phyloP scores from a whole-genome alignment of 257 asterid genomes.

The Knoxia roxburghii region DNA sequence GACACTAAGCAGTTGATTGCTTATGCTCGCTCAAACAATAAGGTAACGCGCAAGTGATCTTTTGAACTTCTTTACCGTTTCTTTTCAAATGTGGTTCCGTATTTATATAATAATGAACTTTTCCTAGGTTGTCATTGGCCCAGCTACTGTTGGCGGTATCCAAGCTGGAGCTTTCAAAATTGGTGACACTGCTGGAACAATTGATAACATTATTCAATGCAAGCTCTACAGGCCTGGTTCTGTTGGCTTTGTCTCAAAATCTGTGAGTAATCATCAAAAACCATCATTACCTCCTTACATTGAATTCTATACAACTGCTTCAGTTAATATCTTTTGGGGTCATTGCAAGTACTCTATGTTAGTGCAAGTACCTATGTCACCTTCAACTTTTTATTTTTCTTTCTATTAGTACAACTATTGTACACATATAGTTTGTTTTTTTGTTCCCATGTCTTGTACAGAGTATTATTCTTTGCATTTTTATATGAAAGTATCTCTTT shows the following conservation, averaged over 20 bases:
- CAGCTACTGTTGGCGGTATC: conserved; percentile 98
- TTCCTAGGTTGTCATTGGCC: conserved; percentile 86
- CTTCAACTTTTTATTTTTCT: not conserved
- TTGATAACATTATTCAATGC: conserved; percentile 91
- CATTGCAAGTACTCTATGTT: not conserved
- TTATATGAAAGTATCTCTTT: conserved; percentile 20
- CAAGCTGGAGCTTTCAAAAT: conserved; percentile 99
- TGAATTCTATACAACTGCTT: too few relatives aligned
- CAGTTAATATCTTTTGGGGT: not conserved
- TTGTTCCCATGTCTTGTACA: not conserved
- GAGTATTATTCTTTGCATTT: not conserved
- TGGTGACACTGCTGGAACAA: conserved; percentile 99
- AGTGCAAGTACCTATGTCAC: too few relatives aligned
- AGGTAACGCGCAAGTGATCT: conserved; percentile 40
- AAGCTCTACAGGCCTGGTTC: conserved; percentile 97
- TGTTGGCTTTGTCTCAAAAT: conserved; percentile 97
- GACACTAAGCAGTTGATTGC: conserved; percentile 96
- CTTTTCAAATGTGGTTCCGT: conserved; percentile 4
- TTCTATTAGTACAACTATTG: not conserved
- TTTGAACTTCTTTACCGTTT: conserved; percentile 1
- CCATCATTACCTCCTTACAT: not conserved
- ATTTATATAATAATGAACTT: conserved; percentile 1
- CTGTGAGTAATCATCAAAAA: conserved; percentile 45
- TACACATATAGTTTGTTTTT: not conserved
- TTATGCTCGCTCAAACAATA: conserved; percentile 92